Evolutionary conservation across 2,329 filamentous ascomycete genomes (phyloP).

Genomic region (Saccharata proteae): DNA sequence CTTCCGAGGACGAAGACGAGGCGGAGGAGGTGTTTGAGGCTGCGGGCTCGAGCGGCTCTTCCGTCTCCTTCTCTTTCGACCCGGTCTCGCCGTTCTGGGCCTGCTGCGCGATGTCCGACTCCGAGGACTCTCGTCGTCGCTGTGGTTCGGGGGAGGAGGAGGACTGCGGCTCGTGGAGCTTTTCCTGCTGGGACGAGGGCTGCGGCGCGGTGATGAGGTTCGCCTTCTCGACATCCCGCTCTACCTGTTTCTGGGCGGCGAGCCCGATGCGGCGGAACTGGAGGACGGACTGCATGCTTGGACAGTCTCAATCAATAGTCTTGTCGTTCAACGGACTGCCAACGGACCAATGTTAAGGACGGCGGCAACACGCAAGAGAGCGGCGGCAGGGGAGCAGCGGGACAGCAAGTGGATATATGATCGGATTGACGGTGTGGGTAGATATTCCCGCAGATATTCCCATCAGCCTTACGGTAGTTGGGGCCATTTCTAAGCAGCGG

Average conservation of each 20-base stretch:
- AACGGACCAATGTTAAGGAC: no score
- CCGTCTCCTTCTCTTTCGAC: constrained; percentile 7
- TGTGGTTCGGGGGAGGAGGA: no score
- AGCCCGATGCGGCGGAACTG: constrained; percentile 15
- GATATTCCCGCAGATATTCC: no score
- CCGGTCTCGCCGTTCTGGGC: neutral
- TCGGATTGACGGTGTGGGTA: no score
- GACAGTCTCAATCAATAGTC: no score
- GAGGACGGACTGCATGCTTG: constrained; percentile 17
- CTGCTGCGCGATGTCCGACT: neutral
- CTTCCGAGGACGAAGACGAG: constrained; percentile 5
- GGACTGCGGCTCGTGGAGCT: neutral
- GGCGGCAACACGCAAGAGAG: no score
- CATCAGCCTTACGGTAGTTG: no score
- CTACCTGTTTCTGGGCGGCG: constrained; percentile 11
- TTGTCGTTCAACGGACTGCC: no score
- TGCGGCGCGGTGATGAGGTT: constrained; percentile 2
- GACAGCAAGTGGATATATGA: no score
- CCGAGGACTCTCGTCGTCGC: neutral
- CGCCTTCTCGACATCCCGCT: constrained; percentile 11
- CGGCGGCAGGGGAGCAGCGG: no score
- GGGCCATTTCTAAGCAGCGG: no score
- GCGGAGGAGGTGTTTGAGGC: constrained; percentile 3
- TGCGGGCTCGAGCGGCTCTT: constrained; percentile 9
- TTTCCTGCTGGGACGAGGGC: neutral